Base-by-base conservation (phyloP, 805 yeast species). In the Candida ortonii region DNA sequence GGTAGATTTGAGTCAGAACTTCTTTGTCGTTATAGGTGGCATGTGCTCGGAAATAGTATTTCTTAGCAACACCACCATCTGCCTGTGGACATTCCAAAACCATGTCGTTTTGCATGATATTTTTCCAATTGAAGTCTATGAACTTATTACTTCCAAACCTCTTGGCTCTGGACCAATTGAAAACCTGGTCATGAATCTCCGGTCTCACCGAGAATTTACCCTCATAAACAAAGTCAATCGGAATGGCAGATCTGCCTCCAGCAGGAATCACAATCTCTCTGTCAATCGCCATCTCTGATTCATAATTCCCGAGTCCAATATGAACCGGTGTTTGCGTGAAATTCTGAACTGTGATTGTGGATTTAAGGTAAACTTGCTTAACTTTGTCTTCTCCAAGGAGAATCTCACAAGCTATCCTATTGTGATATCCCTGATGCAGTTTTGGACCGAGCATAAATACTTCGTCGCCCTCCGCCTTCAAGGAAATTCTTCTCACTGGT, bases 401-500 rank as follows among this genome's bases (percentile, higher is more conserved):
- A 20, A 89, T 73, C 23, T 84, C 88, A 49, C 90, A 80, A 0
- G 80, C 72, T 10, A 93, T 55, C 46, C 97, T 66, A 50, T 77
- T 80, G 50, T 87, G 95, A 21, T 82, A 75, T 1, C 49, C 52
- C 1, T 43, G 45, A 8, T 34, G 26, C 0, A 71, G 52, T 1
- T 81, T 68, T 0, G 96, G 96, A 2, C 65, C 54, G 38, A 90
- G 59, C 53, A 76, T 72, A 45, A 80, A 76, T 8, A 90, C 53
- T 15, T 83, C 80, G 53, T 88, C 95, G 3, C 97, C 96, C 52
- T 86, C 96, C 7, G 80, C 71, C 9, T 80, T 77, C 1, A 87
- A 83, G 1, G 89, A 73, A 1, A 93, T 68, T 3, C 71, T 65
- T 16, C 69, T 57, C 1, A 82, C 53, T 1, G 69, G 66, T 5